Evolutionary conservation across 2,329 filamentous ascomycete genomes (phyloP).

Genomic region (Emergomyces africanus): DNA sequence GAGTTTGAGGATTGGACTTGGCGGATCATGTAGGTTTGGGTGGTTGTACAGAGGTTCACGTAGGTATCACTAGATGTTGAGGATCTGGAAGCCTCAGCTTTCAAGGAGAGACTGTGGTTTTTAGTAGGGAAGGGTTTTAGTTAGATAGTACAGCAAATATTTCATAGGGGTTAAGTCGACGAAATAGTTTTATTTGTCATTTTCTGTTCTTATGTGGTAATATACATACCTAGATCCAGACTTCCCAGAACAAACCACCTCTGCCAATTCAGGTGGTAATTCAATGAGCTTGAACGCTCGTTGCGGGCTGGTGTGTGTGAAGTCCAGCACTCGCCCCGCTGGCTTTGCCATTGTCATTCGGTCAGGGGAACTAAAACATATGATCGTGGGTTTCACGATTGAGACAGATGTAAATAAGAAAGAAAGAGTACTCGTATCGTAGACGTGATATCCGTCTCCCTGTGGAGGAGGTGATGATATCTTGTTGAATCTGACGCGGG

Average conservation of each 20-base stretch:
- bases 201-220: background rate
- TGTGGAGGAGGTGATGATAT: background rate
- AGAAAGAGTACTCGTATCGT: background rate
- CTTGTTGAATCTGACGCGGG: background rate
- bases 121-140: background rate
- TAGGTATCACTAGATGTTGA: slow-evolving; percentile 21
- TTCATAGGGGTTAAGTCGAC: background rate
- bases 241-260: slow-evolving; percentile 36
- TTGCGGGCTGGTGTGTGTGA: slow-evolving; percentile 32
- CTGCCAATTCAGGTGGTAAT: slow-evolving; percentile 44
- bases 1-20: slow-evolving; percentile 56
- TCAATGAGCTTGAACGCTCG: slow-evolving; percentile 48
- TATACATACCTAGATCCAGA: slow-evolving; percentile 18
- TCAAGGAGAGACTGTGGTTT: slow-evolving; percentile 17
- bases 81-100: slow-evolving; percentile 16
- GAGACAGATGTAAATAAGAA: background rate
- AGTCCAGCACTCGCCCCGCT: slow-evolving; percentile 22
- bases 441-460: background rate
- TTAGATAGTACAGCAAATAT: background rate
- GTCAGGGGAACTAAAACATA: background rate
- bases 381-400: background rate
- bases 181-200: background rate
- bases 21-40: slow-evolving; percentile 46
- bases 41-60: slow-evolving; percentile 47
- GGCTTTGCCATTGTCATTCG: slow-evolving; percentile 26